Conservation (phyloP, 352 stramenopile species). For the Globisporangium spiculum region DNA sequence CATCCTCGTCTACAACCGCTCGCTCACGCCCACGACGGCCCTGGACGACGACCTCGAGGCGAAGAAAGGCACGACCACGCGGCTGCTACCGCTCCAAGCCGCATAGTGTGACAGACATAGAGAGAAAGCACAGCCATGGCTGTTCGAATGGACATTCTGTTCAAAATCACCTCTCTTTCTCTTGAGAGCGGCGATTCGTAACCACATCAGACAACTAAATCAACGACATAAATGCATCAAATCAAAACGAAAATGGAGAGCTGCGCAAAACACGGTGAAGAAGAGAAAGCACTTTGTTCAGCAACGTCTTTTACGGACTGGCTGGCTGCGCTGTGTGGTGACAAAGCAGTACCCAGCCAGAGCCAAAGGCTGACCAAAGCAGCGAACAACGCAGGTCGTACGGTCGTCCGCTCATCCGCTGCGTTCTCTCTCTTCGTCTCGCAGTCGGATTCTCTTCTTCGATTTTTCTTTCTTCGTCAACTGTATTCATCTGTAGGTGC, state of each 20-base stretch:
- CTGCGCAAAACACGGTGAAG: slow-evolving; percentile 1
- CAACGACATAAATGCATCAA: neutral
- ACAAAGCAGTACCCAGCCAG: neutral
- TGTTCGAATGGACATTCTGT: neutral
- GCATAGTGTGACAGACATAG: neutral
- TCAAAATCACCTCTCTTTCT: neutral
- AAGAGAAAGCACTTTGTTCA: slow-evolving; percentile 16
- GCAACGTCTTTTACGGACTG: neutral
- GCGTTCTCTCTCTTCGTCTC: slow-evolving; percentile 3
- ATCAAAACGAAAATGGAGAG: neutral
- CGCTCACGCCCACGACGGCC: slow-evolving; percentile 35
- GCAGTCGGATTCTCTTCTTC: slow-evolving; percentile 4
- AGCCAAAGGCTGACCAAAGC: neutral
- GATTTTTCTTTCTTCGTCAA: slow-evolving; percentile 11
- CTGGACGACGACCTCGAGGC: slow-evolving; percentile 31
- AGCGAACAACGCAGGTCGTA: neutral
- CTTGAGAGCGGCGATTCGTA: neutral
- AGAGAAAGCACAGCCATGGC: neutral
- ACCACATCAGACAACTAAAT: neutral
- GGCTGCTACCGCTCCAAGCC: slow-evolving; percentile 13
- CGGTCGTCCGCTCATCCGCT: neutral
- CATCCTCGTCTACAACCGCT: slow-evolving; percentile 73
- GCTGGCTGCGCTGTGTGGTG: neutral
- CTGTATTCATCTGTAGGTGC: slow-evolving; percentile 20
- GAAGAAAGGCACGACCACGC: slow-evolving; percentile 26